Evolutionary conservation across 2,329 filamentous ascomycete species (phyloP).

Genomic region (Neoscytalidium dimidiatum): DNA sequence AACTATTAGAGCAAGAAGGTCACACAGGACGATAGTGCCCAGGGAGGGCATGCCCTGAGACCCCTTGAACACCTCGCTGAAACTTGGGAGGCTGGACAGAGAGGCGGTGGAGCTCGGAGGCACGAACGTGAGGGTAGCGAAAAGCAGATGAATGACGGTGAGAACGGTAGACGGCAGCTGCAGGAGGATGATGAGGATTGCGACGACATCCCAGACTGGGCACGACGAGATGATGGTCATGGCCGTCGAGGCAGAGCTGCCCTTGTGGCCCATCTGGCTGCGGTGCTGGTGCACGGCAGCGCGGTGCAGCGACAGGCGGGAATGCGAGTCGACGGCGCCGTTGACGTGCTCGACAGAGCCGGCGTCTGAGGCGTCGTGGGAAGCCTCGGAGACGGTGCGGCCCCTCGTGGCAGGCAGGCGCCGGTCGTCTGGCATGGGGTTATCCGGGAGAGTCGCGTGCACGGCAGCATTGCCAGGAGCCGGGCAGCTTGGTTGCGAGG

Average conservation of each 20-base stretch:
- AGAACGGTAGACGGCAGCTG: constrained; percentile 87
- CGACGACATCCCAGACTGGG: constrained; percentile 91
- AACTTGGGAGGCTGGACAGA: constrained; percentile 72
- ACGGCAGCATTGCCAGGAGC: constrained; percentile 29
- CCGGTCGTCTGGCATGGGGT: constrained; percentile 21
- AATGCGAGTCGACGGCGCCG: constrained; percentile 38
- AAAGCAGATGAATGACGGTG: constrained; percentile 87
- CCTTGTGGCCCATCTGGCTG: constrained; percentile 50
- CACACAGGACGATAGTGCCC: constrained; percentile 80
- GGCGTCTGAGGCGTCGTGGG: constrained; percentile 47
- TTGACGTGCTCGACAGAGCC: constrained; percentile 34
- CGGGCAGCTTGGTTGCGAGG: constrained; percentile 38
- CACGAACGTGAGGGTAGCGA: constrained; percentile 90
- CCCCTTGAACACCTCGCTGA: constrained; percentile 89
- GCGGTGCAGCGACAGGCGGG: constrained; percentile 37
- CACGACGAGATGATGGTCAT: constrained; percentile 87
- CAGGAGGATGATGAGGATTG: constrained; percentile 93
- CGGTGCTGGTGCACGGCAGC: constrained; percentile 55
- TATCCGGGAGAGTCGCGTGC: constrained; percentile 16
- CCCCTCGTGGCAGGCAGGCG: constrained; percentile 31
- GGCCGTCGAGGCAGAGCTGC: constrained; percentile 70
- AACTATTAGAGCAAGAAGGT: constrained; percentile 77
- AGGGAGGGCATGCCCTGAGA: constrained; percentile 83
- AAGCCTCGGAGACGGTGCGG: constrained; percentile 46
- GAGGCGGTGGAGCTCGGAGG: constrained; percentile 74